phyloP scores from a whole-genome alignment of 306 rosid species.

The Casuarina equisetifolia region DNA sequence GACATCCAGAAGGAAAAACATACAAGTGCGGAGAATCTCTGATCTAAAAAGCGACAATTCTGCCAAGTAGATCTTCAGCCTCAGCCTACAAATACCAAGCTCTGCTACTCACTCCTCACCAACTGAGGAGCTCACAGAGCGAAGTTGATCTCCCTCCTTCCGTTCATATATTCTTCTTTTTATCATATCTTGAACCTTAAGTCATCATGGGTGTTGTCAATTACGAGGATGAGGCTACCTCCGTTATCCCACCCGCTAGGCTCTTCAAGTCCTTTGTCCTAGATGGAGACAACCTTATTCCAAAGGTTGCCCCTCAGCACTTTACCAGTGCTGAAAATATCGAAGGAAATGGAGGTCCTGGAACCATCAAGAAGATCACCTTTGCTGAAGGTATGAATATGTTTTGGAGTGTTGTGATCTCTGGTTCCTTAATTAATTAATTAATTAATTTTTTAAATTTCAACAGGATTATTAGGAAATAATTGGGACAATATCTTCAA shows the following conservation, averaged over 20 bases:
- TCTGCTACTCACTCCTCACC: too few relatives aligned
- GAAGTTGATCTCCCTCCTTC: not conserved
- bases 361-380: slow-evolving; percentile 39
- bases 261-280: slow-evolving; percentile 40
- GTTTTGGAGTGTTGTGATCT: too few relatives aligned
- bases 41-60: too few relatives aligned
- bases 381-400: slow-evolving; percentile 26
- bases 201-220: slow-evolving; percentile 35
- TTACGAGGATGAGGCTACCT: slow-evolving; percentile 16
- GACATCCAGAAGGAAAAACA: too few relatives aligned
- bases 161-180: not conserved
- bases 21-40: too few relatives aligned
- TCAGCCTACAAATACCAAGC: not conserved
- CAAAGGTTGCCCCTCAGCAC: slow-evolving; percentile 34
- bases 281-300: slow-evolving; percentile 36
- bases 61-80: too few relatives aligned
- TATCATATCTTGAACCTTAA: not conserved
- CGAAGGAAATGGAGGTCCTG: slow-evolving; percentile 39
- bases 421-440: too few relatives aligned
- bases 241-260: slow-evolving; percentile 23
- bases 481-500: too few relatives aligned
- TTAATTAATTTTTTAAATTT: too few relatives aligned
- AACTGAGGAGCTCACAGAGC: not conserved
- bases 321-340: slow-evolving; percentile 20
- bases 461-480: too few relatives aligned